Percentiles rank a stretch among this genome's conserved stretches.
phyloP scores from a whole-genome alignment of 23 red algal genomes.

The Gracilariopsis chorda region DNA sequence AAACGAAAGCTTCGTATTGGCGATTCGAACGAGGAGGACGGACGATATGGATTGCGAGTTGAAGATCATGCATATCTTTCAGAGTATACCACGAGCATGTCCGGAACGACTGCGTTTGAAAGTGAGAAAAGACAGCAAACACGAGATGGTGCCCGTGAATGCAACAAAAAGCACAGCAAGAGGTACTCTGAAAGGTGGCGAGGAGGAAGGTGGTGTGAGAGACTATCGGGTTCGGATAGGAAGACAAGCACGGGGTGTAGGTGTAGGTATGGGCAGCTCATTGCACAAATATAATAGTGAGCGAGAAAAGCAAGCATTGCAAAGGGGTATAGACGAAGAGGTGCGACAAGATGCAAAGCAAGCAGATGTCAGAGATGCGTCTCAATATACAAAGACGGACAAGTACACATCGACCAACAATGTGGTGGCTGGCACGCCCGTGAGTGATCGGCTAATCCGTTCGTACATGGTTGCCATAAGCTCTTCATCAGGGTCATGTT shows the following conservation, averaged over 20 bases:
- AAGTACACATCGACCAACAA: background rate
- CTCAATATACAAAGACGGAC: background rate
- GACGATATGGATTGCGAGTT: background rate
- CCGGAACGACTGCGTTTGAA: background rate
- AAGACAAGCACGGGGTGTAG: too few species aligned
- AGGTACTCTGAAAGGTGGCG: too few species aligned
- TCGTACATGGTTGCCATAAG: background rate
- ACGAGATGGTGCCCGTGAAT: too few species aligned
- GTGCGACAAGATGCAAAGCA: too few species aligned
- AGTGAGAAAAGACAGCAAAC: background rate
- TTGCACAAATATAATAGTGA: too few species aligned
- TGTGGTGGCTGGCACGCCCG: background rate
- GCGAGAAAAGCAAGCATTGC: too few species aligned
- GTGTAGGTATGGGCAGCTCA: too few species aligned
- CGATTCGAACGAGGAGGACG: background rate
- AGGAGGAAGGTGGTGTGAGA: too few species aligned
- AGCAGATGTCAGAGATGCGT: too few species aligned
- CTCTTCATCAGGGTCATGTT: slow-evolving; percentile 15
- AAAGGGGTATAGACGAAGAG: too few species aligned
- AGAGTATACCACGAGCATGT: background rate
- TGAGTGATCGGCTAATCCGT: background rate
- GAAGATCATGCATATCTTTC: slow-evolving; percentile 2
- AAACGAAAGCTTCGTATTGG: background rate
- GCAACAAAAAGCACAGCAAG: too few species aligned
- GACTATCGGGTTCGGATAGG: too few species aligned